Evolutionary conservation across 345 rosid genomes (phyloP).

Genomic region (Aquilaria sinensis): DNA sequence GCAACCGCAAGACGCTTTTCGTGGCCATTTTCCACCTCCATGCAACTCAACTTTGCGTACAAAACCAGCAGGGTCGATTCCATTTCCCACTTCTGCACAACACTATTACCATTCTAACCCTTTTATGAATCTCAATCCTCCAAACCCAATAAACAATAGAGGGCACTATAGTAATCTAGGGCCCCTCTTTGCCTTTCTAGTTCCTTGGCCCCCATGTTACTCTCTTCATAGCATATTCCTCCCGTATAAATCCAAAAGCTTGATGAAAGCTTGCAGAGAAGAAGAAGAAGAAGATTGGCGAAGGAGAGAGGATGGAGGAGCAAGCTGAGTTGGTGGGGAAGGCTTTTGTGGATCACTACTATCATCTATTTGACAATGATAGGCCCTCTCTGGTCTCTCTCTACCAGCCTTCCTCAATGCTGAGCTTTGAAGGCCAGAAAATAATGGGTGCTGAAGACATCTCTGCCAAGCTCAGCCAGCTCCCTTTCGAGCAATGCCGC

Average conservation of each 20-base stretch:
- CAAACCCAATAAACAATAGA: not conserved
- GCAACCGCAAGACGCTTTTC: not conserved
- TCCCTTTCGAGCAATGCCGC: conserved; percentile 68
- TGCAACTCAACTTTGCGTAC: conserved; percentile 38
- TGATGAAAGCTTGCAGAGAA: not conserved
- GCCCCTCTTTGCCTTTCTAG: conserved; percentile 1
- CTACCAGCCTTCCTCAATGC: conserved; percentile 61
- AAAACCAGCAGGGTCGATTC: conserved; percentile 38
- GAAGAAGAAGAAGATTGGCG: conserved; percentile 5
- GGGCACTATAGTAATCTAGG: conserved; percentile 20
- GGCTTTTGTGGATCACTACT: conserved; percentile 76
- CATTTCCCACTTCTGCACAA: not conserved
- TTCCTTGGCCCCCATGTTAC: not conserved
- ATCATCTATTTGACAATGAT: conserved; percentile 61
- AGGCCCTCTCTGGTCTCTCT: conserved; percentile 45
- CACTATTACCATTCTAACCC: conserved; percentile 19
- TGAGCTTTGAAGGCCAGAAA: conserved; percentile 79
- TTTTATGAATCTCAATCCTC: not conserved
- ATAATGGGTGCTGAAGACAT: conserved; percentile 48
- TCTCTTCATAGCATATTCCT: conserved; percentile 6
- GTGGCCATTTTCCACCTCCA: not conserved
- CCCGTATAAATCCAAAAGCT: conserved; percentile 10
- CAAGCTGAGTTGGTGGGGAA: conserved; percentile 56
- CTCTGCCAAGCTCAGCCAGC: conserved; percentile 45
- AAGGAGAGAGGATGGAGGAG: conserved; percentile 39